Percentiles rank a stretch among this genome's conserved stretches.
These are phyloP conservation scores for Mycena amicta DNA, from an alignment of 768 basidiomycete genomes.

Conservation along the genomic window DNA sequence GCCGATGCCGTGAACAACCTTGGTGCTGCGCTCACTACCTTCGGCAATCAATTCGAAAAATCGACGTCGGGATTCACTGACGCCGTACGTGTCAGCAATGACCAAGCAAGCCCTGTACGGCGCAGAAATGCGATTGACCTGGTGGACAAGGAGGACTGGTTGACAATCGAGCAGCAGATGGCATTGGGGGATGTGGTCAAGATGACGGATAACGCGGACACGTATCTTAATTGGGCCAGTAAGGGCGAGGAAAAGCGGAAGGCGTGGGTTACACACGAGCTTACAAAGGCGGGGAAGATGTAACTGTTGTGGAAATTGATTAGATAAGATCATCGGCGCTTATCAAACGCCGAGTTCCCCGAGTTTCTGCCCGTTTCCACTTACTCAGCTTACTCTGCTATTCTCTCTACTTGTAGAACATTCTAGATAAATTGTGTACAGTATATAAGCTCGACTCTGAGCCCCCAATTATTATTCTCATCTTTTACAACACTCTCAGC, in stretches of 20 bases:
- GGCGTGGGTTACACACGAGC: not conserved
- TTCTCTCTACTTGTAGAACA: too few relatives aligned
- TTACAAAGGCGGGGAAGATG: not conserved
- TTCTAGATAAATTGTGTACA: too few relatives aligned
- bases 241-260: not conserved
- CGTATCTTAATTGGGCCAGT: not conserved
- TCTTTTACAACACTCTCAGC: too few relatives aligned
- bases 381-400: too few relatives aligned
- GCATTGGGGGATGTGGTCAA: conserved; percentile 15
- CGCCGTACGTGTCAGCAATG: not conserved
- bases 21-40: not conserved
- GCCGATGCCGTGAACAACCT: not conserved
- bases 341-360: too few relatives aligned
- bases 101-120: not conserved
- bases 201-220: conserved; percentile 13
- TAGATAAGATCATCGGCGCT: too few relatives aligned
- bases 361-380: too few relatives aligned
- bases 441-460: too few relatives aligned
- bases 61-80: not conserved
- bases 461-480: too few relatives aligned
- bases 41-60: not conserved
- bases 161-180: conserved; percentile 6
- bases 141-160: not conserved
- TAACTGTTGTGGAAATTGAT: too few relatives aligned
- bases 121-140: not conserved